These are phyloP conservation scores for Amaranthus hypochondriacus DNA, from an alignment of 148 eudicot genomes.

Conservation along the genomic window DNA sequence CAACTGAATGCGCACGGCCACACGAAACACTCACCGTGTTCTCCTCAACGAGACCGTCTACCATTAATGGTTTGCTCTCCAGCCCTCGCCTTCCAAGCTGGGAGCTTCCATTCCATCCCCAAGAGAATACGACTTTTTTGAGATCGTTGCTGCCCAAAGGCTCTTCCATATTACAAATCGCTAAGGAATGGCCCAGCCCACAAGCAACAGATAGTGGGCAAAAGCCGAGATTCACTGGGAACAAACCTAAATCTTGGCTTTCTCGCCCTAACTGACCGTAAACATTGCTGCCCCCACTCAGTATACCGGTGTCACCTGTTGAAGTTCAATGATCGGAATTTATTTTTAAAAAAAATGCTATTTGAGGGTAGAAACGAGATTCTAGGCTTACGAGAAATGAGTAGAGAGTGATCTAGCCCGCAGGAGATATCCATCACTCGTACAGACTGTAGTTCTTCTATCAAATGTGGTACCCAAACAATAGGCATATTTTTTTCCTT, in stretches of 20 bases:
- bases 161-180: conserved; percentile 45
- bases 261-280: conserved; percentile 81
- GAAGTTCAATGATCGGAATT: conserved; percentile 1
- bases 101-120: conserved; percentile 91
- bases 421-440: conserved; percentile 64
- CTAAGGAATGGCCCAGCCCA: conserved; percentile 87
- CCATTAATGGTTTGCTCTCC: conserved; percentile 43
- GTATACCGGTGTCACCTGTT: conserved; percentile 69
- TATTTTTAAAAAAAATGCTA: neutral
- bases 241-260: conserved; percentile 47
- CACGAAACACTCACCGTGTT: conserved; percentile 49
- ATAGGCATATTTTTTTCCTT: conserved; percentile 96
- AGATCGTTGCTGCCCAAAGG: conserved; percentile 21
- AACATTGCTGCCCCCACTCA: conserved; percentile 80
- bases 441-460: conserved; percentile 47
- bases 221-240: conserved; percentile 47
- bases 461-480: conserved; percentile 66
- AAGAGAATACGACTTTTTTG: conserved; percentile 42
- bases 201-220: conserved; percentile 53
- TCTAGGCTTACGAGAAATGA: conserved; percentile 64
- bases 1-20: conserved; percentile 84
- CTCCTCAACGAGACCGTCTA: conserved; percentile 51
- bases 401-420: conserved; percentile 86
- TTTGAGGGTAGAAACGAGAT: neutral
- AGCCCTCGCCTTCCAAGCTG: conserved; percentile 88